Percentiles rank a stretch among this genome's conserved stretches.
Evolutionary conservation across 208 protist species (phyloP).

Genomic region (Novymonas esmeraldas): DNA sequence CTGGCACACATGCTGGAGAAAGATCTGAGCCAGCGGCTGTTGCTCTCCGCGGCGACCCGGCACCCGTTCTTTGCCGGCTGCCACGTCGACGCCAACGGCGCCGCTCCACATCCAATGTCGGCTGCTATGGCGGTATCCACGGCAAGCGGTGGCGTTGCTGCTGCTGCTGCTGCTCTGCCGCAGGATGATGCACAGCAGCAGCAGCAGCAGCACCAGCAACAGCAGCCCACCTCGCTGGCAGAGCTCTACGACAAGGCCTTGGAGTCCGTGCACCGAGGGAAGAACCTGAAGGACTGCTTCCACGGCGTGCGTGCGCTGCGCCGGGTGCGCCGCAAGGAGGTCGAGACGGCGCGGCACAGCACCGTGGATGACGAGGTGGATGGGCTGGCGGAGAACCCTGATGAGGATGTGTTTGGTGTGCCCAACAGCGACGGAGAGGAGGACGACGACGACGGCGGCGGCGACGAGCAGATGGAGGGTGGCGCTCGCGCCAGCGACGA

Average conservation of each 20-base stretch:
- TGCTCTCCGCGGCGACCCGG: constrained; percentile 42
- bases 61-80: constrained; percentile 64
- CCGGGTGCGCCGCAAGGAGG: constrained; percentile 47
- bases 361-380: constrained; percentile 1
- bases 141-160: neutral
- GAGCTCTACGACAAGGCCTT: constrained; percentile 52
- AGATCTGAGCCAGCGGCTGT: constrained; percentile 57
- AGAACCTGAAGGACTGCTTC: constrained; percentile 60
- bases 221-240: constrained; percentile 10
- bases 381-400: neutral
- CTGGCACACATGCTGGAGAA: constrained; percentile 76
- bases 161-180: too few relatives aligned
- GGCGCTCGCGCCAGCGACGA: neutral
- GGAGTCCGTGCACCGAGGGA: constrained; percentile 53
- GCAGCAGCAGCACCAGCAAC: neutral
- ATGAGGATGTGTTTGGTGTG: neutral
- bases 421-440: constrained; percentile 4
- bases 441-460: constrained; percentile 1
- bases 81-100: constrained; percentile 12
- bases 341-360: constrained; percentile 28
- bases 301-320: constrained; percentile 61
- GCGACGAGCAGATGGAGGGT: neutral
- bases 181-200: too few relatives aligned
- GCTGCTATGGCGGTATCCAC: neutral
- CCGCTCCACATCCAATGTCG: neutral